A percentile compares a stretch with the other conserved stretches of the same genome.
Evolutionary conservation across 495 filamentous ascomycete genomes (phyloP).

Genomic region (Ramalina intermedia): DNA sequence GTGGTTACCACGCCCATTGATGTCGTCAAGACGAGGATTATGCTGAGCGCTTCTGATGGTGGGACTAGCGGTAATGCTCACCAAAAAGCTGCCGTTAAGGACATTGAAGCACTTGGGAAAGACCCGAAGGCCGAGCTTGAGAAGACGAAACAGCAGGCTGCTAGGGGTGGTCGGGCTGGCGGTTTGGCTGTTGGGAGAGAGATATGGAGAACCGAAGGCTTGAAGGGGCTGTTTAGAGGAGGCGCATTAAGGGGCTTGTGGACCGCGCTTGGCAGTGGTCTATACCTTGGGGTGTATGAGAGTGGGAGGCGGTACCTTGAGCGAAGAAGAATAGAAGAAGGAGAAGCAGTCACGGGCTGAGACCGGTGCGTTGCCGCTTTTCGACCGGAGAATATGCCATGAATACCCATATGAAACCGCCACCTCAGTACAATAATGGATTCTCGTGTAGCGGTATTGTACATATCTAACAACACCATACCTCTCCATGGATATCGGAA

Average conservation of each 20-base stretch:
- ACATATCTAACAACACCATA: no score
- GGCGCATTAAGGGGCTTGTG: slow-evolving; percentile 59
- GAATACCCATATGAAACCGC: no score
- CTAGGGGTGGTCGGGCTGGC: slow-evolving; percentile 59
- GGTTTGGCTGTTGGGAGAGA: slow-evolving; percentile 44
- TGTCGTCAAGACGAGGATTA: slow-evolving; percentile 73
- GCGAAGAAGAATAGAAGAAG: slow-evolving; percentile 26
- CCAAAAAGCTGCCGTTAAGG: slow-evolving; percentile 18
- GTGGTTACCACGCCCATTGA: slow-evolving; percentile 68
- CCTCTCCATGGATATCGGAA: no score
- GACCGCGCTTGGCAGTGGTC: slow-evolving; percentile 65
- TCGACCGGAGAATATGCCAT: slow-evolving; percentile 13
- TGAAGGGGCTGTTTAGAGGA: slow-evolving; percentile 65
- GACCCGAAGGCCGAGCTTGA: slow-evolving; percentile 16
- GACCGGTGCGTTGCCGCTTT: not conserved
- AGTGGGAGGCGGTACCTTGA: slow-evolving; percentile 58
- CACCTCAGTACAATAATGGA: no score
- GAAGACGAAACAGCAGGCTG: slow-evolving; percentile 45
- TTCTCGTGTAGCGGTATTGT: no score
- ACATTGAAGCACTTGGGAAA: slow-evolving; percentile 28
- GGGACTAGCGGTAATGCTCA: slow-evolving; percentile 10
- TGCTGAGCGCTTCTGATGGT: slow-evolving; percentile 35
- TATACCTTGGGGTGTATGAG: slow-evolving; percentile 82
- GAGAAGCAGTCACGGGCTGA: slow-evolving; percentile 17
- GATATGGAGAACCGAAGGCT: slow-evolving; percentile 46